These are phyloP conservation scores for Zea luxurians DNA, from an alignment of 176 grass and related monocot genomes.

Conservation along the genomic window DNA sequence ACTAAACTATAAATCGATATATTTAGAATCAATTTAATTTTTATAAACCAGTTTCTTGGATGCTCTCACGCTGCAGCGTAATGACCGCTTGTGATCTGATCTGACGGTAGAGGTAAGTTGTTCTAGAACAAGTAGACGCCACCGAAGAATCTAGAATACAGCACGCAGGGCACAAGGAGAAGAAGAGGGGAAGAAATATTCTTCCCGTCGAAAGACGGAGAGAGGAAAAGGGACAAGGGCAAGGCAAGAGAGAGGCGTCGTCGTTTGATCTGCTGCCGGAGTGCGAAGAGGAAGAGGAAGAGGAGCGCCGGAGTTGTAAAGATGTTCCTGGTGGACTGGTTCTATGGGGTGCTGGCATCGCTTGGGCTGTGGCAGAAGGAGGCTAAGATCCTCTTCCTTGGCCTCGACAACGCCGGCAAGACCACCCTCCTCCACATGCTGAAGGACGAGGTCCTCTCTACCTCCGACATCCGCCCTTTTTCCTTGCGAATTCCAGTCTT, in stretches of 20 bases:
- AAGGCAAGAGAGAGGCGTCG: not conserved
- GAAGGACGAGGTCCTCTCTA: conserved; percentile 48
- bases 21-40: too few relatives aligned
- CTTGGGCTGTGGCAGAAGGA: conserved; percentile 67
- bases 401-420: conserved; percentile 67
- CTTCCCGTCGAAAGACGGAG: not conserved
- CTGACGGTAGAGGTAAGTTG: not conserved
- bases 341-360: conserved; percentile 62
- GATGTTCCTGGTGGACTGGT: conserved; percentile 63
- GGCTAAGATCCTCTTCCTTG: conserved; percentile 67
- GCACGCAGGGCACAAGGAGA: not conserved
- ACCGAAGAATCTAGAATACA: conserved; percentile 49
- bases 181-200: conserved; percentile 16
- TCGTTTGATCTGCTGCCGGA: conserved; percentile 12
- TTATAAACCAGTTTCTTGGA: too few relatives aligned
- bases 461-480: not conserved
- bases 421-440: conserved; percentile 63
- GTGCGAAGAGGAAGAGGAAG: conserved; percentile 8
- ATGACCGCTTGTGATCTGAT: not conserved
- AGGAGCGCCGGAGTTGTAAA: conserved; percentile 20
- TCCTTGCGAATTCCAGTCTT: not conserved
- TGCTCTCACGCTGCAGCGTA: not conserved
- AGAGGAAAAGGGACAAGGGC: not conserved
- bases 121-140: conserved; percentile 31
- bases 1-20: too few relatives aligned